Conservation (phyloP, 352 stramenopile genomes). For the Pythium oligandrum region DNA sequence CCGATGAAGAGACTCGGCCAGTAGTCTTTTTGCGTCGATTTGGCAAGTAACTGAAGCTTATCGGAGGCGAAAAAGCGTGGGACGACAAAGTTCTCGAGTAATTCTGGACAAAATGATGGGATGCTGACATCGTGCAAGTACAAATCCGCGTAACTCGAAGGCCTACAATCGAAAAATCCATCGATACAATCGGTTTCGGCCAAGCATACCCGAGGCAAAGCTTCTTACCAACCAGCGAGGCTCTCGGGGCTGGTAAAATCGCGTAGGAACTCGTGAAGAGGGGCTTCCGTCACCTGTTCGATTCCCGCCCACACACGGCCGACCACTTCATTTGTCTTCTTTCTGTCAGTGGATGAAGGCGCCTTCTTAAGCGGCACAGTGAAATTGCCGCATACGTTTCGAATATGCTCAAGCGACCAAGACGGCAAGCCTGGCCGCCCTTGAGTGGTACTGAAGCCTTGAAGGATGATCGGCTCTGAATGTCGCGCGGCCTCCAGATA, state of each 20-base stretch:
- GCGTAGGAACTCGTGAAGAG: constrained; percentile 9
- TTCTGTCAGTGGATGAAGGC: neutral
- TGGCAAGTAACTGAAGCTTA: constrained; percentile 10
- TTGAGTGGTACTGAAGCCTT: constrained; percentile 9
- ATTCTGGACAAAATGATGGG: constrained; percentile 19
- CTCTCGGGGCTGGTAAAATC: constrained; percentile 7
- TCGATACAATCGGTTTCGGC: neutral
- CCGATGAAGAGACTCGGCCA: constrained; percentile 41
- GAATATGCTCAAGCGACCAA: constrained; percentile 17
- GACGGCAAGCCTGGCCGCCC: constrained; percentile 18
- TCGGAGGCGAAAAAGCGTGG: constrained; percentile 27
- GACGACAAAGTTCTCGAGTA: constrained; percentile 22
- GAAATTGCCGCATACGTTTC: constrained; percentile 11
- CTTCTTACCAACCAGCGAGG: neutral
- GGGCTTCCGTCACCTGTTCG: constrained; percentile 5
- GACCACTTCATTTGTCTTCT: neutral
- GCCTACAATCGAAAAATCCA: constrained; percentile 2
- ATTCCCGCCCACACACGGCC: constrained; percentile 18
- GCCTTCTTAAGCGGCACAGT: constrained; percentile 16
- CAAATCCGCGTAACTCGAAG: constrained; percentile 16
- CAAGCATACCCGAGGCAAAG: neutral
- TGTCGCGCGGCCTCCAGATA: constrained; percentile 16
- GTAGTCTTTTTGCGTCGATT: constrained; percentile 24
- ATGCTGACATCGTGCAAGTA: constrained; percentile 37
- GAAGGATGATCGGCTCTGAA: constrained; percentile 31